Evolutionary conservation across 129 eudicot species (phyloP).

Genomic region (Flaveria brownii): DNA sequence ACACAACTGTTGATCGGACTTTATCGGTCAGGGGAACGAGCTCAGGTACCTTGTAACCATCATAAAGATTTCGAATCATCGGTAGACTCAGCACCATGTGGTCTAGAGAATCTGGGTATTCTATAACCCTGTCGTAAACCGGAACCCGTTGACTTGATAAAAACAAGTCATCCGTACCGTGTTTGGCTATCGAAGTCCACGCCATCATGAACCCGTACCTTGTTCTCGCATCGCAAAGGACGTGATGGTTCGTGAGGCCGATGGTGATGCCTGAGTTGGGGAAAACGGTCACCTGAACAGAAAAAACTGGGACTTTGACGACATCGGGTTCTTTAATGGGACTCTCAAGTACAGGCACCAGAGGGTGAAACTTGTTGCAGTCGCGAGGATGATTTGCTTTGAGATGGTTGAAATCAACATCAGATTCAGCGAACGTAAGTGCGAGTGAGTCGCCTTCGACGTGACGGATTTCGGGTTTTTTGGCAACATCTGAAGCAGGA

Average conservation of each 20-base stretch:
- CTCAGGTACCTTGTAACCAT: conserved; percentile 7
- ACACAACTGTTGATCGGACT: conserved; percentile 40
- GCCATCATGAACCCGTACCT: conserved; percentile 28
- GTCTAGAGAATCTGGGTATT: conserved; percentile 26
- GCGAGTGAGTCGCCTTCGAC: conserved; percentile 43
- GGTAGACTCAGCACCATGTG: conserved; percentile 11
- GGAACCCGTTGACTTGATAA: conserved; percentile 29
- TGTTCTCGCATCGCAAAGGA: conserved; percentile 41
- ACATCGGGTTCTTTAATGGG: not conserved
- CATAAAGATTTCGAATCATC: not conserved
- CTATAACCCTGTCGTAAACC: conserved; percentile 34
- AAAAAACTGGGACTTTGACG: conserved; percentile 33
- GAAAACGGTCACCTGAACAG: conserved; percentile 48
- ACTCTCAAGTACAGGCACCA: conserved; percentile 31
- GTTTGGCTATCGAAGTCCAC: conserved; percentile 43
- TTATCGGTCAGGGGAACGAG: conserved; percentile 8
- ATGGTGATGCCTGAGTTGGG: conserved; percentile 44
- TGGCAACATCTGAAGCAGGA: not conserved
- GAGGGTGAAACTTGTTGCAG: conserved; percentile 36
- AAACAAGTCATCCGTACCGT: conserved; percentile 22
- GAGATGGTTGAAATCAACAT: conserved; percentile 38
- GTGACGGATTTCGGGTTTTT: conserved; percentile 39
- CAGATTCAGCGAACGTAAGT: conserved; percentile 34
- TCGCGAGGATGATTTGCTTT: conserved; percentile 39
- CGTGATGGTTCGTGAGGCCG: conserved; percentile 45